These are phyloP conservation scores for Cytospora paraplurivora DNA, from an alignment of 2,329 filamentous ascomycete genomes.

Conservation along the genomic window DNA sequence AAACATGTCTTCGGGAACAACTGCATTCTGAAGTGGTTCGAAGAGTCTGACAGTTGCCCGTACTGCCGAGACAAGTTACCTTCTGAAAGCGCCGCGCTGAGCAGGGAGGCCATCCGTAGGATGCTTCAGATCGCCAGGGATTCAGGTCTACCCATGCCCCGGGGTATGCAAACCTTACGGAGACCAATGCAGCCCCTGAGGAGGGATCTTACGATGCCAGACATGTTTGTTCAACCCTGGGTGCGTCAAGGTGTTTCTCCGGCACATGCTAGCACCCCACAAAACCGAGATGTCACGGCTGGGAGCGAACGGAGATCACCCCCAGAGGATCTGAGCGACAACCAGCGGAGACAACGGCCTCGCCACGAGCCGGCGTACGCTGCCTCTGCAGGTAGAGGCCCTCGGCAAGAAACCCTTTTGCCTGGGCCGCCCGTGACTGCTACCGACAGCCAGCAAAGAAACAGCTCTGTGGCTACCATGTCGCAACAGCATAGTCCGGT, in stretches of 20 bases:
- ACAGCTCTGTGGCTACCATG: constrained; percentile 3
- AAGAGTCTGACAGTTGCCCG: constrained; percentile 63
- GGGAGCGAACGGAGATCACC: constrained; percentile 33
- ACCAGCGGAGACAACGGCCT: constrained; percentile 37
- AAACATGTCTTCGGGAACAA: constrained; percentile 65
- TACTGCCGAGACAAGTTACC: constrained; percentile 65
- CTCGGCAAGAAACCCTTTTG: constrained; percentile 33
- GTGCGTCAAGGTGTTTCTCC: constrained; percentile 5
- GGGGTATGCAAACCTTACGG: constrained; percentile 10
- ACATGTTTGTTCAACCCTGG: constrained; percentile 12
- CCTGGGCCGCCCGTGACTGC: constrained; percentile 29
- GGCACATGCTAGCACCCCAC: background rate
- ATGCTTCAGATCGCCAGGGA: constrained; percentile 32
- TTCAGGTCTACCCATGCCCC: constrained; percentile 12
- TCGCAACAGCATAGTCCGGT: constrained; percentile 18
- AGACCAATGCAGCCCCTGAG: constrained; percentile 12
- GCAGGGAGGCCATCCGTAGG: constrained; percentile 35
- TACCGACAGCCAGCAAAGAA: constrained; percentile 10
- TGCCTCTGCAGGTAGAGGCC: constrained; percentile 32
- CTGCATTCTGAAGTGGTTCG: constrained; percentile 68
- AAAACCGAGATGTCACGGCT: constrained; percentile 6
- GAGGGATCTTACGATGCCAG: constrained; percentile 5
- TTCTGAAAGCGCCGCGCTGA: constrained; percentile 44
- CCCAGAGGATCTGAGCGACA: constrained; percentile 34
- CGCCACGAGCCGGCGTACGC: constrained; percentile 32